Evolutionary conservation across 441 rosid species (phyloP).

Genomic region (Daphne laureola): DNA sequence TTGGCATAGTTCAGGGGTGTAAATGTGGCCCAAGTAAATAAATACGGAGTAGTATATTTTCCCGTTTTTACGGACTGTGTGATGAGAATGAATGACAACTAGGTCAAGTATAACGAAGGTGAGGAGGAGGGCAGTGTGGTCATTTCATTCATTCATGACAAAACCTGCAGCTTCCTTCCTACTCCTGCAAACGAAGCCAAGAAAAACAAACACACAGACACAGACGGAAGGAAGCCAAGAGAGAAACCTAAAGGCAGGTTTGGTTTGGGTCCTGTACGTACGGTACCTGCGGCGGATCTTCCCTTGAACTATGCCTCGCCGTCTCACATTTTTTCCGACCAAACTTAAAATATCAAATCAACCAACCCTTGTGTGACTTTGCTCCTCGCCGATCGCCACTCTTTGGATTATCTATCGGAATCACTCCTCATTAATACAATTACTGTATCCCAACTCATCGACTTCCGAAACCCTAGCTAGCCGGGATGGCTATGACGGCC

Average conservation of each 20-base stretch:
- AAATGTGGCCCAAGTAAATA: too few relatives aligned
- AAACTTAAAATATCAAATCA: conserved; percentile 8
- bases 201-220: too few relatives aligned
- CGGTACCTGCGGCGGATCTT: conserved; percentile 6
- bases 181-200: too few relatives aligned
- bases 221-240: background rate
- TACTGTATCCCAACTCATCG: conserved; percentile 7
- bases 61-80: too few relatives aligned
- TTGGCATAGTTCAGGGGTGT: too few relatives aligned
- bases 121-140: too few relatives aligned
- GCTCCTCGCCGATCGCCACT: background rate
- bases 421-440: conserved; percentile 5
- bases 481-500: conserved; percentile 36
- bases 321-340: background rate
- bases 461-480: conserved; percentile 18
- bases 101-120: too few relatives aligned
- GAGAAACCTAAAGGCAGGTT: conserved; percentile 7
- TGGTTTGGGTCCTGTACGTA: conserved; percentile 8
- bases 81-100: too few relatives aligned
- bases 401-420: background rate
- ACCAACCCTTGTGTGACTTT: too few relatives aligned
- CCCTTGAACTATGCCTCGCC: background rate
- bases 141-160: too few relatives aligned
- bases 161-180: too few relatives aligned
- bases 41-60: too few relatives aligned